phyloP scores from a whole-genome alignment of 2,329 filamentous ascomycete species.

The Tolypocladium ovalisporum region DNA sequence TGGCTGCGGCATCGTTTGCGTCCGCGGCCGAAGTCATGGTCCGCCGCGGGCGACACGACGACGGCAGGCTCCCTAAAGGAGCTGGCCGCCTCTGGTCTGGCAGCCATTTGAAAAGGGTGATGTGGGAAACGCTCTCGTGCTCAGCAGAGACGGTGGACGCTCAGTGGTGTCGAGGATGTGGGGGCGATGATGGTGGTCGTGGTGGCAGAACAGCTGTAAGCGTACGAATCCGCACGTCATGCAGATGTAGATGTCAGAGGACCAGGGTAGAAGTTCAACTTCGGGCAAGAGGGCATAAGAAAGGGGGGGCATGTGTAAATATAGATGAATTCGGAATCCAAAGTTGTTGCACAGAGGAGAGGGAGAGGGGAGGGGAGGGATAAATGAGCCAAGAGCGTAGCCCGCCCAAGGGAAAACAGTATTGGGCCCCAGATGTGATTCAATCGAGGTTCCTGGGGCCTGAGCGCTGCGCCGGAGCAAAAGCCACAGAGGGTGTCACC shows the following conservation, averaged over 20 bases:
- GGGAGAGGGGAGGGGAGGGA: neutral
- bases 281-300: neutral
- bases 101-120: conserved; percentile 10
- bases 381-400: neutral
- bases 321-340: neutral
- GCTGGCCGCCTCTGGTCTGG: conserved; percentile 9
- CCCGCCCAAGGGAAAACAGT: neutral
- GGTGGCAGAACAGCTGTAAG: neutral
- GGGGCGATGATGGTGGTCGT: neutral
- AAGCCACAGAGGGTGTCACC: neutral
- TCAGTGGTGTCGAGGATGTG: neutral
- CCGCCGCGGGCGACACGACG: conserved; percentile 10
- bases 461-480: neutral
- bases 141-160: neutral
- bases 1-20: conserved; percentile 29
- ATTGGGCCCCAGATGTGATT: neutral
- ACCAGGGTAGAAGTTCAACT: neutral
- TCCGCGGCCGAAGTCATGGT: conserved; percentile 21
- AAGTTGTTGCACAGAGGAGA: neutral
- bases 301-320: neutral
- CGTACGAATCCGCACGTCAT: neutral
- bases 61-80: conserved; percentile 12
- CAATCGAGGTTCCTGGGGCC: neutral
- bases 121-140: neutral
- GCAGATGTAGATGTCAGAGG: too few relatives aligned